Base-by-base conservation (phyloP, 805 yeast genomes). In the Candida jianshihensis region DNA sequence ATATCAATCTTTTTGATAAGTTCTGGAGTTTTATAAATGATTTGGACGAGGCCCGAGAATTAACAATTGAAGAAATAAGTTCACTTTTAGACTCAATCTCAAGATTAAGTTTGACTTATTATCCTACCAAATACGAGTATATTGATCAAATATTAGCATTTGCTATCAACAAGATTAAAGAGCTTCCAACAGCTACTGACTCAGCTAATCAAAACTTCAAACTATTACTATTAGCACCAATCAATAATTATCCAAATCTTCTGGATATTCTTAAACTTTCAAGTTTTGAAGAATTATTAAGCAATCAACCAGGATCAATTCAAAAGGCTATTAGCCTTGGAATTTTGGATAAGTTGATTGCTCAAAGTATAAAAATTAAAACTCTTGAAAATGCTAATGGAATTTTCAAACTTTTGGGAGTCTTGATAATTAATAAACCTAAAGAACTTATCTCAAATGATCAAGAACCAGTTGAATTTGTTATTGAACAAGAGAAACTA, bases 1-100 rank as follows among this genome's bases (percentile, higher is more conserved):
- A 29, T 33, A 42, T 53, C 35, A 54, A 65, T 35, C 56, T 85
- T 25, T 85, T 88, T 51, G 68, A 68, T 26, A 68, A 68, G 14
- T 81, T 88, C 54, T 79, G 88, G 78, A 57, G 60, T 11, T 85
- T 83, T 54, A 70, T 84, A 39, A 56, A 66, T 24, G 70, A 69
- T 31, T 54, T 88, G 24, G 66, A 69, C 36, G 66, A 74, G 33
- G 58, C 68, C 9, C 75, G 81, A 41, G 81, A 78, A 33, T 58
- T 87, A n/a, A 64, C 86, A 1, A 52, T 72, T n/a, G 76, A 71
- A 20, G 90, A 84, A 41, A 73, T 75, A 37, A 70, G 83, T 8
- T 66, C 71, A 1, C 64, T 88, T 16, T 61, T 86, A 31, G 80
- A 78, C 40, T 73, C 81, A n/a, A 66, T 85, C 22, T 67, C 81